A percentile compares a stretch with the other conserved stretches of the same genome.
Evolutionary conservation across 2,329 filamentous ascomycete species (phyloP).

Genomic region (Stenocarpella maydis): DNA sequence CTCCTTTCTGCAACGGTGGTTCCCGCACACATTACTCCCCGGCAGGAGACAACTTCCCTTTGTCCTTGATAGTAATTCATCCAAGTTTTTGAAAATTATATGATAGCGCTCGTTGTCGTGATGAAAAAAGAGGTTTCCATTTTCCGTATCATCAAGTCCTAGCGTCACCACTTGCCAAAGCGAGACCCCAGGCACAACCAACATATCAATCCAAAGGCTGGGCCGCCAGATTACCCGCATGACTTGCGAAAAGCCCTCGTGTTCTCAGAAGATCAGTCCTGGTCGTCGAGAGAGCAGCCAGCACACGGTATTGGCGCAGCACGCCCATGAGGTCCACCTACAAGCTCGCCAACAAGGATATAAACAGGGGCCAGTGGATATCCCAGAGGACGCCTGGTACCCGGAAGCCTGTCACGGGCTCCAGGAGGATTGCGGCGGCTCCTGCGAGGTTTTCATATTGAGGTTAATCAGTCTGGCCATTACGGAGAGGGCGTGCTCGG

Average conservation of each 20-base stretch:
- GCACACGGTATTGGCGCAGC: background rate
- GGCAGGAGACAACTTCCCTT: slow-evolving; percentile 7
- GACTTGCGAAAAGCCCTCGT: background rate
- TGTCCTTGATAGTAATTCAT: slow-evolving; percentile 5
- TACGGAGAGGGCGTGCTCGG: background rate
- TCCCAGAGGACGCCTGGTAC: background rate
- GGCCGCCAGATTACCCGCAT: background rate
- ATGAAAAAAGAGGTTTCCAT: background rate
- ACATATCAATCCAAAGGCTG: background rate
- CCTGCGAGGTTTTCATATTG: background rate
- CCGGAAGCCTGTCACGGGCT: background rate
- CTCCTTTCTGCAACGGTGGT: background rate
- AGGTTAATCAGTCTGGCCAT: too few relatives aligned
- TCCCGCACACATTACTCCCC: background rate
- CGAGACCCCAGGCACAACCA: background rate
- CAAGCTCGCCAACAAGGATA: background rate
- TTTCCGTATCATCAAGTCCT: background rate
- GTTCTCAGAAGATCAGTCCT: accelerated
- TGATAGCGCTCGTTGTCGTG: background rate
- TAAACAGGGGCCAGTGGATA: background rate
- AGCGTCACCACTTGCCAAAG: background rate
- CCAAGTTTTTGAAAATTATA: background rate
- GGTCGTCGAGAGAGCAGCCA: background rate
- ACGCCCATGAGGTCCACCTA: background rate
- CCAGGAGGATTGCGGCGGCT: background rate